Evolutionary conservation across 2,329 filamentous ascomycete genomes (phyloP), one percentile per base, ranked within the genome.

Genomic region (Aspergillus aculeatinus): DNA sequence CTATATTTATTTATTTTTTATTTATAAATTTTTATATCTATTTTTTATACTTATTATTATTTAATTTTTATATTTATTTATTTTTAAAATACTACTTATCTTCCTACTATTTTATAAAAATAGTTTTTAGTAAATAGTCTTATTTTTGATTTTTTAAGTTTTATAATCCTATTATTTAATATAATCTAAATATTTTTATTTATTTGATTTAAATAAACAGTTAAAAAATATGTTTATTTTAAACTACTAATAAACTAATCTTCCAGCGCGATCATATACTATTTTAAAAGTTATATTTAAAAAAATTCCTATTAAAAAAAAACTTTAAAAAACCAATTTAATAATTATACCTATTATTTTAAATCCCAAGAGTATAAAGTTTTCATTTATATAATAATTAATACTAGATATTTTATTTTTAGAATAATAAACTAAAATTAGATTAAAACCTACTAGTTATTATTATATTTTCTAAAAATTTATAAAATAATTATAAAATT

Each of bases 61-160:
- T 5, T 12, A 16, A 39, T 25, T 25, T 3, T 25, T 25, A 4
- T 4, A 25, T 4, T 25, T 25, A 25, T 5, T 25, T 1, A 3
- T 25, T n/a, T 16, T 42, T 5, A 14, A 42, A n/a, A n/a, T 42
- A n/a, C 5, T 42, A 25, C 3, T 25, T 25, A 21, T 21, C 2
- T 25, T 25, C 3, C 3, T 25, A 25, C 3, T 25, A 25, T 25
- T 4, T 5, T 25, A 42, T 42, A 42, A n/a, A 16, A 3, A 2
- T 3, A 2, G 2, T n/a, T 42, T 14, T 5, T n/a, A 5, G 2
- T 14, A 12, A 25, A 3, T 25, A 3, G 3, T 3, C 3, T 1
- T 27, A 27, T 6, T 27, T 27, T 1, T 27, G 19, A n/a, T 2
- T n/a, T 2, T 42, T 2, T n/a, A 16, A 4, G 2, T 42, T 14